A percentile compares a stretch with the other conserved stretches of the same genome.
phyloP scores from a whole-genome alignment of 78 protist genomes.

The Cavenderia fasciculata region DNA sequence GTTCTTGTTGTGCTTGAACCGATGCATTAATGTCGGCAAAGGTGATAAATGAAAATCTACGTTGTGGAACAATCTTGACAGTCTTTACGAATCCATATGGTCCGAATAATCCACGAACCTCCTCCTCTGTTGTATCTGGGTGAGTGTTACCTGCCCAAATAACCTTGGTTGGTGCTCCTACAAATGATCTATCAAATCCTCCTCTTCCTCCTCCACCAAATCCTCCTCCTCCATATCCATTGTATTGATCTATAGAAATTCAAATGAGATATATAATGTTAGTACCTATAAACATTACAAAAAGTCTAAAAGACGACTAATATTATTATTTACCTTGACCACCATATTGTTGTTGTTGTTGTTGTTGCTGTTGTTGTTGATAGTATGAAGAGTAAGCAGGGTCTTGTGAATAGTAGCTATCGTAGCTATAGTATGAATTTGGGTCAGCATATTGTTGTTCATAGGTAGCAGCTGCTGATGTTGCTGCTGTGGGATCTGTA shows the following conservation, averaged over 20 bases:
- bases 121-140: conserved; percentile 63
- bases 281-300: no score
- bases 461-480: not conserved
- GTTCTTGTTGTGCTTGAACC: conserved; percentile 42
- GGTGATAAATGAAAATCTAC: conserved; percentile 45
- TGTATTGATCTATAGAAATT: not conserved
- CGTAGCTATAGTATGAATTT: conserved; percentile 1
- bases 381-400: not conserved
- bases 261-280: no score
- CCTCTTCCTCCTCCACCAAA: not conserved
- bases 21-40: conserved; percentile 53
- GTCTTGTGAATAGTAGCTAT: not conserved
- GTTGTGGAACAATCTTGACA: conserved; percentile 32
- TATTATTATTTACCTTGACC: no score
- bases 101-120: conserved; percentile 30
- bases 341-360: conserved; percentile 10
- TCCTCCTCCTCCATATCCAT: not conserved
- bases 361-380: conserved; percentile 17
- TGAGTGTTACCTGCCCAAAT: conserved; percentile 71
- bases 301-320: no score
- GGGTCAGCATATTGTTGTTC: not conserved
- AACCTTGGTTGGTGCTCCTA: conserved; percentile 55
- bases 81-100: conserved; percentile 54
- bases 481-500: not conserved
- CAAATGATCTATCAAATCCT: not conserved